A percentile compares a stretch with the other conserved stretches of the same genome.
phyloP scores from a whole-genome alignment of 345 rosid genomes.

The Erodium maritimum region DNA sequence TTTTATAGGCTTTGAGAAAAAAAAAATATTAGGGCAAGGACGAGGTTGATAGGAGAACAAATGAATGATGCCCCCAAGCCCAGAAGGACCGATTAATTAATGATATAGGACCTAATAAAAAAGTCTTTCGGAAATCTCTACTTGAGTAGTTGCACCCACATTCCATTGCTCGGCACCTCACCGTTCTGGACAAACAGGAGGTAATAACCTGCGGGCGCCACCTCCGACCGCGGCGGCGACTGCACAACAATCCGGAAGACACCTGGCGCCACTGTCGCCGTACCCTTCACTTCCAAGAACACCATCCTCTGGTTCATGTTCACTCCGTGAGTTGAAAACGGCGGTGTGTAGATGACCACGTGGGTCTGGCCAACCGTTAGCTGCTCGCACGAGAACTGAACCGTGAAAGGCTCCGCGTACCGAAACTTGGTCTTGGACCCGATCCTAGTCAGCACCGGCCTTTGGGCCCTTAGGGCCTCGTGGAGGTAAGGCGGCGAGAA shows the following conservation, averaged over 20 bases:
- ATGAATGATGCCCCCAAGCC: no score
- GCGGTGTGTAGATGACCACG: constrained; percentile 44
- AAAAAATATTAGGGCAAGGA: no score
- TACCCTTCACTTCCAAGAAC: constrained; percentile 13
- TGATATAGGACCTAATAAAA: no score
- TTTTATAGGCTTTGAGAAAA: no score
- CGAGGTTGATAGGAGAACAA: no score
- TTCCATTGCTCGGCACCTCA: constrained; percentile 40
- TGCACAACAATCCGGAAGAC: constrained; percentile 7
- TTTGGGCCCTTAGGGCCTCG: constrained; percentile 13
- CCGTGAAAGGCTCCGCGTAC: constrained; percentile 19
- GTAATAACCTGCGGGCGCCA: constrained; percentile 58
- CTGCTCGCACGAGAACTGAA: constrained; percentile 7
- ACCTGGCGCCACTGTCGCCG: constrained; percentile 10
- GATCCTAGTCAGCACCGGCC: constrained; percentile 11
- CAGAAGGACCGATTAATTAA: no score
- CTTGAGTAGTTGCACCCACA: constrained; percentile 39
- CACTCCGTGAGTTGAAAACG: constrained; percentile 61
- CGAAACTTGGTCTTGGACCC: constrained; percentile 6
- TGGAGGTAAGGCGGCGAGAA: constrained; percentile 67
- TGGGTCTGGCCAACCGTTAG: constrained; percentile 5
- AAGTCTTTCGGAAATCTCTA: constrained; percentile 3
- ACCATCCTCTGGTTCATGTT: constrained; percentile 58
- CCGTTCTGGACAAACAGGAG: constrained; percentile 33
- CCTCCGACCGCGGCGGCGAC: constrained; percentile 29